A percentile compares a stretch with the other conserved stretches of the same genome.
phyloP scores from a whole-genome alignment of 495 filamentous ascomycete genomes.

The Tricharina praecox region DNA sequence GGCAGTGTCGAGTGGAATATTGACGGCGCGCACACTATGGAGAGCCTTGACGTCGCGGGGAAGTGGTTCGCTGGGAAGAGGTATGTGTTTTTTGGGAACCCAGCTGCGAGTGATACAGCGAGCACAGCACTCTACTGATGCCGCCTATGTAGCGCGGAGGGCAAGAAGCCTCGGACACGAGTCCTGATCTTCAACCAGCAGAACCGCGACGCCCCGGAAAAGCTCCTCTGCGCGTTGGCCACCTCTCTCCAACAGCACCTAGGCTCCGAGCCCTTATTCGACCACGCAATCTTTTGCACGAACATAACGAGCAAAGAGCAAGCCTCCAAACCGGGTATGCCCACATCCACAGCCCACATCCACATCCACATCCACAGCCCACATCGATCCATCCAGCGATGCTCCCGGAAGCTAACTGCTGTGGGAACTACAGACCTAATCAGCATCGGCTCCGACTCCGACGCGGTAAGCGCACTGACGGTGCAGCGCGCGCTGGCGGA shows the following conservation, averaged over 20 bases:
- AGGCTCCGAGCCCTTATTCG: constrained; percentile 36
- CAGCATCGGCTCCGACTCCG: constrained; percentile 35
- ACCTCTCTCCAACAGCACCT: background rate
- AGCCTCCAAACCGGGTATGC: constrained; percentile 43
- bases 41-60: constrained; percentile 64
- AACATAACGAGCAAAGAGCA: constrained; percentile 60
- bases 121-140: too few relatives aligned
- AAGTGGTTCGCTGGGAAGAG: constrained; percentile 51
- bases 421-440: constrained; percentile 2
- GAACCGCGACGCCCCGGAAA: constrained; percentile 43
- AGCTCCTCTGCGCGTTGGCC: constrained; percentile 23
- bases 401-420: too few relatives aligned
- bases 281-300: constrained; percentile 73
- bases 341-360: too few relatives aligned
- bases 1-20: constrained; percentile 59
- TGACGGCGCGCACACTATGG: constrained; percentile 80
- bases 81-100: background rate
- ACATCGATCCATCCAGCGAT: too few relatives aligned
- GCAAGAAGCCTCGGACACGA: background rate
- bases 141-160: too few relatives aligned
- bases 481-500: constrained; percentile 59
- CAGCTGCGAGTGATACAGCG: too few relatives aligned
- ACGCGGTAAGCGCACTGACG: constrained; percentile 48
- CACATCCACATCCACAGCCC: too few relatives aligned
- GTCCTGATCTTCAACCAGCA: constrained; percentile 87